Conservation (phyloP, 768 basidiomycete genomes). For the Calocybe indica region DNA sequence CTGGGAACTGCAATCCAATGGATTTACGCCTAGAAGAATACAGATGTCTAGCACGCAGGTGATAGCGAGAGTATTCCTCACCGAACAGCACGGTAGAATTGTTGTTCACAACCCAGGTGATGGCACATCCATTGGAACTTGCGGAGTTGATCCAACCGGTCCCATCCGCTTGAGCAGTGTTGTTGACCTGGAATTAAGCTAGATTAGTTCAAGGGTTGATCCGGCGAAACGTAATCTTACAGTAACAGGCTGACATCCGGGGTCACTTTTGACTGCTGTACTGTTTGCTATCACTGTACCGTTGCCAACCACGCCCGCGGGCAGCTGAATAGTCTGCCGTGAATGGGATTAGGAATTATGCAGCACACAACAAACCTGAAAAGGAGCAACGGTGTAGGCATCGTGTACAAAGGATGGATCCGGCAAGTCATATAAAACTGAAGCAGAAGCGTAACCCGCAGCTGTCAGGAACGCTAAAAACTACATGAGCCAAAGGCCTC, state of each 20-base stretch:
- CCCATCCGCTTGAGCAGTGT: constrained; percentile 23
- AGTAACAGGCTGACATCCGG: constrained; percentile 33
- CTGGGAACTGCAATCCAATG: constrained; percentile 17
- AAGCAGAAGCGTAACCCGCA: constrained; percentile 48
- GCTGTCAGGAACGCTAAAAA: constrained; percentile 45
- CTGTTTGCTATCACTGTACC: constrained; percentile 45
- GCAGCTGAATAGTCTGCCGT: constrained; percentile 23
- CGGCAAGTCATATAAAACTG: constrained; percentile 37
- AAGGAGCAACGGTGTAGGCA: constrained; percentile 39
- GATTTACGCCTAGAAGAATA: constrained; percentile 20
- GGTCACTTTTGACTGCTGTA: constrained; percentile 38
- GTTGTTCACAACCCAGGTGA: constrained; percentile 34
- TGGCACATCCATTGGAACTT: constrained; percentile 31
- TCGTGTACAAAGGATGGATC: constrained; percentile 40
- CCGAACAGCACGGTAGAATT: constrained; percentile 38
- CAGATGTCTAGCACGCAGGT: not conserved
- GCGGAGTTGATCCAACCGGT: constrained; percentile 39
- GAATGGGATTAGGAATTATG: not conserved
- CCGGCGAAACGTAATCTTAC: constrained; percentile 17
- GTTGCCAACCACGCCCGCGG: constrained; percentile 27
- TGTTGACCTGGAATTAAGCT: constrained; percentile 24
- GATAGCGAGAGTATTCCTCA: constrained; percentile 7
- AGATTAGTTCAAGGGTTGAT: not conserved
- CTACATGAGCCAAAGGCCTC: not conserved
- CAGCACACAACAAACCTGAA: constrained; percentile 28